These are phyloP conservation scores for Tilletia caries DNA, from an alignment of 1,284 basidiomycete species.

Conservation along the genomic window DNA sequence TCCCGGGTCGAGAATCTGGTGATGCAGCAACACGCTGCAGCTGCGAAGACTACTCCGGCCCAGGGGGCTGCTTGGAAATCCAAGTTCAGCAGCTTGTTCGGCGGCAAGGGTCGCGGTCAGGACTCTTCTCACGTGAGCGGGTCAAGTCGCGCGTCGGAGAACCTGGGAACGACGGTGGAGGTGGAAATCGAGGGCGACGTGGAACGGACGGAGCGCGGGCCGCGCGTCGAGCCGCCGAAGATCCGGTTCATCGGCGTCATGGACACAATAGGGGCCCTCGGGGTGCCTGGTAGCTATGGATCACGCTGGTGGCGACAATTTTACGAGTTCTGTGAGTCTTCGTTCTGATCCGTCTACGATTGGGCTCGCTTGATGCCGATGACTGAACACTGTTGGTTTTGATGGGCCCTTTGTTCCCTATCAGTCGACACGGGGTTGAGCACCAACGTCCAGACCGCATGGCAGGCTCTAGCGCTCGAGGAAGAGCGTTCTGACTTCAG, in stretches of 20 bases:
- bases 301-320: no score
- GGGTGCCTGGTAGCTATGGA: no score
- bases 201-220: background rate
- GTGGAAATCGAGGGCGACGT: background rate
- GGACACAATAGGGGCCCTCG: no score
- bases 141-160: background rate
- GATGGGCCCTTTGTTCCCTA: no score
- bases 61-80: no score
- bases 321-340: no score
- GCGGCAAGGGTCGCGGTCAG: background rate
- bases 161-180: background rate
- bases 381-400: no score
- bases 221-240: background rate
- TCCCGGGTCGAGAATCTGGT: background rate
- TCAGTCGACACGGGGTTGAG: constrained; percentile 7
- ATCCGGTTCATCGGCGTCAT: background rate
- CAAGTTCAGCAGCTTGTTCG: background rate
- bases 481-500: constrained; percentile 11
- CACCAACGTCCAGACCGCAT: background rate
- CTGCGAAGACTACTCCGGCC: no score
- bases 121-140: background rate
- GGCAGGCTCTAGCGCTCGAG: constrained; percentile 2
- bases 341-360: no score
- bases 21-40: background rate
- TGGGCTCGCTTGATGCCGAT: no score